Evolutionary conservation across 2,329 filamentous ascomycete genomes (phyloP).

Genomic region (Aureobasidium sp.): DNA sequence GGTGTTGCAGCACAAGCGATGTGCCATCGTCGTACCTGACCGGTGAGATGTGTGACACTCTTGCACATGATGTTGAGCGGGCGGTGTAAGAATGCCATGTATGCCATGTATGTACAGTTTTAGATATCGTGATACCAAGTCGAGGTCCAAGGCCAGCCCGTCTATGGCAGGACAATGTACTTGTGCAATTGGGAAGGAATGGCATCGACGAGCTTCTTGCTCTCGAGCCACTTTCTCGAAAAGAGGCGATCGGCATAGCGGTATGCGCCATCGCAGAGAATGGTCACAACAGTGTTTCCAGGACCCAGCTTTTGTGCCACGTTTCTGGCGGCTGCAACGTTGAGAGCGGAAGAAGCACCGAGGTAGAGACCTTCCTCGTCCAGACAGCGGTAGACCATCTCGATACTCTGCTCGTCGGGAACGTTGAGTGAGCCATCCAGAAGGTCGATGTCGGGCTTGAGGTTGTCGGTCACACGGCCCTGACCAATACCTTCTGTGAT

Average conservation of each 20-base stretch:
- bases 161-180: constrained; percentile 83
- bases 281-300: constrained; percentile 85
- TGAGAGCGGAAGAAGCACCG: constrained; percentile 86
- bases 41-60: not conserved
- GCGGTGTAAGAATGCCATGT: not conserved
- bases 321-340: constrained; percentile 92
- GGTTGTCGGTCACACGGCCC: constrained; percentile 91
- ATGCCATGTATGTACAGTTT: not conserved
- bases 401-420: constrained; percentile 87
- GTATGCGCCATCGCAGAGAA: constrained; percentile 95
- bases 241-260: constrained; percentile 92
- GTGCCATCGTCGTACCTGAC: not conserved
- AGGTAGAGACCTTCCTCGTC: constrained; percentile 95
- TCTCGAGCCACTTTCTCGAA: constrained; percentile 79
- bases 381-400: constrained; percentile 94
- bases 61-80: not conserved
- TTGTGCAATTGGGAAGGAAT: constrained; percentile 81
- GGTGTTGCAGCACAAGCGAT: not conserved
- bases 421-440: constrained; percentile 81
- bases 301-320: constrained; percentile 84
- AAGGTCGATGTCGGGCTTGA: constrained; percentile 74
- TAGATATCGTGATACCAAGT: not conserved
- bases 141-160: not conserved
- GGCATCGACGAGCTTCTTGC: constrained; percentile 73
- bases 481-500: constrained; percentile 98